Evolutionary conservation across 179 eudicot species (phyloP).

Genomic region (Nepenthes alata): DNA sequence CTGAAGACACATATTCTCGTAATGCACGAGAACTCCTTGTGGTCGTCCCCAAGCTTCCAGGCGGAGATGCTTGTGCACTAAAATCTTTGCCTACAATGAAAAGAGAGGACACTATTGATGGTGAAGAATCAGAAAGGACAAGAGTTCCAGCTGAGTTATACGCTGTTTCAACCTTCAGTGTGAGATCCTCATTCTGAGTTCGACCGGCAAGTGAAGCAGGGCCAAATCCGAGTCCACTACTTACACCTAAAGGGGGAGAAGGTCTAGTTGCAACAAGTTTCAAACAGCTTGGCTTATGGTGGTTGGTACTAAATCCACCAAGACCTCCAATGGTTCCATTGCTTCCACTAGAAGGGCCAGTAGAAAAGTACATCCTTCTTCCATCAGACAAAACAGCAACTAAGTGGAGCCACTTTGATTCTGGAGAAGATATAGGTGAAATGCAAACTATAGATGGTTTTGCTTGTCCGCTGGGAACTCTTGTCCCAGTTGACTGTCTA

Average conservation of each 20-base stretch:
- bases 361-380: slow-evolving; percentile 84
- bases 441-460: slow-evolving; percentile 75
- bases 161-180: slow-evolving; percentile 78
- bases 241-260: slow-evolving; percentile 86
- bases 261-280: slow-evolving; percentile 82
- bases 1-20: slow-evolving; percentile 77
- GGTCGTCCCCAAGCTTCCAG: slow-evolving; percentile 50
- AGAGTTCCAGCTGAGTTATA: slow-evolving; percentile 81
- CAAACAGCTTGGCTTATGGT: slow-evolving; percentile 70
- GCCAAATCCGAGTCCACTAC: slow-evolving; percentile 71
- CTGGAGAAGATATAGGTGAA: slow-evolving; percentile 77
- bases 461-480: slow-evolving; percentile 48
- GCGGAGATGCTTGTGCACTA: slow-evolving; percentile 55
- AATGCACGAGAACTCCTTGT: slow-evolving; percentile 75
- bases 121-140: slow-evolving; percentile 93
- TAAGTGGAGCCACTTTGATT: slow-evolving; percentile 90
- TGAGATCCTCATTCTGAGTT: slow-evolving; percentile 74
- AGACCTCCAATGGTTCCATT: slow-evolving; percentile 47
- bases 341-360: slow-evolving; percentile 57
- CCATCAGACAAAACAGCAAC: slow-evolving; percentile 96
- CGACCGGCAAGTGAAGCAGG: slow-evolving; percentile 63
- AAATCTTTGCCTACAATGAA: slow-evolving; percentile 71
- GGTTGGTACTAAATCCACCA: slow-evolving; percentile 36
- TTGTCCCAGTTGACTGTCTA: slow-evolving; percentile 61
- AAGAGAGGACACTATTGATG: slow-evolving; percentile 78